phyloP scores from a whole-genome alignment of 108 stramenopile genomes.

The Nitzschia sp. region DNA sequence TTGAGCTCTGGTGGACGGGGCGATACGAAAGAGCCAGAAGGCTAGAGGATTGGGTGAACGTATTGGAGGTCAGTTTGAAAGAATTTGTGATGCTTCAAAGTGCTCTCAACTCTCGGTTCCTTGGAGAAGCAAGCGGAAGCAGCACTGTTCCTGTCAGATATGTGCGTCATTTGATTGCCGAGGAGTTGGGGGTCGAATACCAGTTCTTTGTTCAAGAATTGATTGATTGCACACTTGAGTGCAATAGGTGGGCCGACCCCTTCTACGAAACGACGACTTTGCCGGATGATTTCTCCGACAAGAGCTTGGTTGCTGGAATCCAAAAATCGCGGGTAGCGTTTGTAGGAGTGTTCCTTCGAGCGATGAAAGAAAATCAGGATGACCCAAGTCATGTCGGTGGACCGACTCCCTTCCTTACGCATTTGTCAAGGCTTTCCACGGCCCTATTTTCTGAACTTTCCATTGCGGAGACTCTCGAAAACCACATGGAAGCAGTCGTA shows the following conservation, averaged over 20 bases:
- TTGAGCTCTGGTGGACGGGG: constrained; percentile 8
- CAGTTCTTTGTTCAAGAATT: constrained; percentile 15
- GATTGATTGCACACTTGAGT: constrained; percentile 17
- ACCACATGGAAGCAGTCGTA: constrained; percentile 12
- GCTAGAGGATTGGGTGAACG: constrained; percentile 20
- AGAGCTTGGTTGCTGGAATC: background rate
- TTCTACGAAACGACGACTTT: background rate
- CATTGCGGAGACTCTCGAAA: constrained; percentile 7
- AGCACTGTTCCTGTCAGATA: constrained; percentile 10
- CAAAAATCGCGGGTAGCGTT: constrained; percentile 2
- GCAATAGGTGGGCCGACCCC: constrained; percentile 11
- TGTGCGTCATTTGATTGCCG: constrained; percentile 25
- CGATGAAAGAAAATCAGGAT: constrained; percentile 15
- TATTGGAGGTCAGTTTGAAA: constrained; percentile 22
- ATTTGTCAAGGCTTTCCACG: constrained; percentile 25
- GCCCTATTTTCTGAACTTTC: constrained; percentile 31
- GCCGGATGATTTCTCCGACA: background rate
- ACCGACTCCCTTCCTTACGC: constrained; percentile 27
- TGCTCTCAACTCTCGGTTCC: constrained; percentile 32
- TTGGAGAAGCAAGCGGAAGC: constrained; percentile 29
- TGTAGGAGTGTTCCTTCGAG: background rate
- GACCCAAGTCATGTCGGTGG: background rate
- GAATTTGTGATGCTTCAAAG: constrained; percentile 29
- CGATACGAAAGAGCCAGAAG: background rate
- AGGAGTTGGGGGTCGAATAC: constrained; percentile 32